Evolutionary conservation across 2,329 filamentous ascomycete genomes (phyloP), one percentile per base, ranked within the genome.

Genomic region (Fusarium sp.): DNA sequence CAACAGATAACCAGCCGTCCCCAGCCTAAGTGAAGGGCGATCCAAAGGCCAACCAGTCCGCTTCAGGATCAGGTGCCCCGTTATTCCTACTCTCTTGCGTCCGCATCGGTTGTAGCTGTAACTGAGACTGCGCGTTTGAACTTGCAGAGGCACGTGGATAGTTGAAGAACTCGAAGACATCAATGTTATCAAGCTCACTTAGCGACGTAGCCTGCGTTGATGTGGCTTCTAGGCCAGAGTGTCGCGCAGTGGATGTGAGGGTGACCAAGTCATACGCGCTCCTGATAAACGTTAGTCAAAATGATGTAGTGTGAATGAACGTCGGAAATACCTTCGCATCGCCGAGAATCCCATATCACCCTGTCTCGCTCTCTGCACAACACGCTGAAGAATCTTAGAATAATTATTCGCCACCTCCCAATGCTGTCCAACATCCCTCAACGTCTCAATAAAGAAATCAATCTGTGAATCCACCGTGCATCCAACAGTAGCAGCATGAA

Each of bases 161-260:
- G 25, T 83, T 82, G 72, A 83, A 83, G 59, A 83, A 83, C 66
- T 83, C 82, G 46, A 83, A 83, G 5, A 83, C 76, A 27, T 83
- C 81, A 21, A 83, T 81, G 46, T 79, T 80, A 61, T 83, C 82
- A 4, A 83, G 74, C 59, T 83, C 82, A 63, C 74, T 78, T 7
- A 81, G 74, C 0, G 81, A 79, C 6, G 80, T 79, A 3, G 76
- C 70, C 43, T 81, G 80, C 1, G 80, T 80, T 18, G 80, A 80
- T 7, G 79, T 81, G 5, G 76, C 78, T 27, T 83, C 80, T 1
- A 82, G 37, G 5, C 79, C 79, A 0, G 81, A 81, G 12, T 74
- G 78, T 18, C 81, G 76, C 0, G 76, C 77, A 9, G 77, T 74
- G 3, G 76, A 75, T 7, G 81, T 80, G n/a, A 81, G 63, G 0